Evolutionary conservation across 768 basidiomycete genomes (phyloP).

Genomic region (Rhizopogon sp.): DNA sequence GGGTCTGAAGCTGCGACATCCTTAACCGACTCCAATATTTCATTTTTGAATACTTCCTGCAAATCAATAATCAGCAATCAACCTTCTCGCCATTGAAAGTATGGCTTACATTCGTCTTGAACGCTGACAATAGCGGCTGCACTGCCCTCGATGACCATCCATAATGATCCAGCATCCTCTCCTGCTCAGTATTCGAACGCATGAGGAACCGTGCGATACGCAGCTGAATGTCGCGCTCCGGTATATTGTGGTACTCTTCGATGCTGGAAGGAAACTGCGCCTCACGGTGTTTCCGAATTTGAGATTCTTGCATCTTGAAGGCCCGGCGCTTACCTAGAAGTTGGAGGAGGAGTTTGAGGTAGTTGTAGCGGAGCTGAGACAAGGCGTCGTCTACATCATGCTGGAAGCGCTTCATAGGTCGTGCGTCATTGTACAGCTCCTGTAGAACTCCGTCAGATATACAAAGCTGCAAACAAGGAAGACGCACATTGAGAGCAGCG

Average conservation of each 20-base stretch:
- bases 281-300: conserved; percentile 21
- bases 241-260: conserved; percentile 24
- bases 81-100: background rate
- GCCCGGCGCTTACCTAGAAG: conserved; percentile 10
- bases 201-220: conserved; percentile 46
- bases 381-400: conserved; percentile 24
- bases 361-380: conserved; percentile 24
- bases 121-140: conserved; percentile 35
- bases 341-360: conserved; percentile 20
- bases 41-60: conserved; percentile 17
- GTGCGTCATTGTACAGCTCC: conserved; percentile 14
- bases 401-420: conserved; percentile 15
- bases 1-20: conserved; percentile 19
- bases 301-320: conserved; percentile 15
- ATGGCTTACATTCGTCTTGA: conserved; percentile 36
- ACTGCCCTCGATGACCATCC: conserved; percentile 50
- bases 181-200: conserved; percentile 25
- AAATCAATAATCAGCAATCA: background rate
- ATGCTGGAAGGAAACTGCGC: conserved; percentile 27
- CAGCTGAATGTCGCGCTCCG: conserved; percentile 39
- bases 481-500: conserved; percentile 17
- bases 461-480: background rate
- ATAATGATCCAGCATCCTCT: conserved; percentile 44
- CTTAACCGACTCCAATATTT: conserved; percentile 12
- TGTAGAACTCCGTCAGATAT: conserved; percentile 4